These are phyloP conservation scores for Yarrowia deformans DNA, from an alignment of 805 yeast genomes.

Conservation along the genomic window DNA sequence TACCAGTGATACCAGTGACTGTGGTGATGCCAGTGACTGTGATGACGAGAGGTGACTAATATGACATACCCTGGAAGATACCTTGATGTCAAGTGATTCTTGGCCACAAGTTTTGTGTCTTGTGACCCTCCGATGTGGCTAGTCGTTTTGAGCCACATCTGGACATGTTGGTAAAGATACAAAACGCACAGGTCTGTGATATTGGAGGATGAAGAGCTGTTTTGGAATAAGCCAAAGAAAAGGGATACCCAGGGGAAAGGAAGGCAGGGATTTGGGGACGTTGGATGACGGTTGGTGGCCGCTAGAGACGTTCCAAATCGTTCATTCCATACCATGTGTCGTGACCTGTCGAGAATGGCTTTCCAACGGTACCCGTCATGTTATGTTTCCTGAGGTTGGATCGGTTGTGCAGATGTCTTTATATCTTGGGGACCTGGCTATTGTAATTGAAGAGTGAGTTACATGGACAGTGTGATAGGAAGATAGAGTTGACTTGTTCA, in stretches of 20 bases:
- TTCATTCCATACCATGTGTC: neutral
- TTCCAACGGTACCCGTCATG: constrained; percentile 17
- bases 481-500: constrained; percentile 13
- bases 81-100: too few relatives aligned
- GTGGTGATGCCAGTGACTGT: too few relatives aligned
- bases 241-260: neutral
- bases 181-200: constrained; percentile 18
- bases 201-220: constrained; percentile 4
- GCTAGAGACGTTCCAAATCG: neutral
- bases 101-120: too few relatives aligned
- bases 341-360: constrained; percentile 16
- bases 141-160: neutral
- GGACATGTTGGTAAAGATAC: constrained; percentile 1
- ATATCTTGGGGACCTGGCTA: too few relatives aligned
- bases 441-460: neutral
- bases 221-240: neutral
- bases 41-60: too few relatives aligned
- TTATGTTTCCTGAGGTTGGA: neutral
- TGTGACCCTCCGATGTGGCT: neutral
- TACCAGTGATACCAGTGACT: too few relatives aligned
- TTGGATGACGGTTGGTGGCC: too few relatives aligned
- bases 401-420: too few relatives aligned
- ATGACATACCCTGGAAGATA: too few relatives aligned
- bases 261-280: too few relatives aligned
- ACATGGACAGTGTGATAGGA: neutral